These are phyloP conservation scores for Knufia petricola DNA, from an alignment of 2,329 filamentous ascomycete genomes.

Conservation along the genomic window DNA sequence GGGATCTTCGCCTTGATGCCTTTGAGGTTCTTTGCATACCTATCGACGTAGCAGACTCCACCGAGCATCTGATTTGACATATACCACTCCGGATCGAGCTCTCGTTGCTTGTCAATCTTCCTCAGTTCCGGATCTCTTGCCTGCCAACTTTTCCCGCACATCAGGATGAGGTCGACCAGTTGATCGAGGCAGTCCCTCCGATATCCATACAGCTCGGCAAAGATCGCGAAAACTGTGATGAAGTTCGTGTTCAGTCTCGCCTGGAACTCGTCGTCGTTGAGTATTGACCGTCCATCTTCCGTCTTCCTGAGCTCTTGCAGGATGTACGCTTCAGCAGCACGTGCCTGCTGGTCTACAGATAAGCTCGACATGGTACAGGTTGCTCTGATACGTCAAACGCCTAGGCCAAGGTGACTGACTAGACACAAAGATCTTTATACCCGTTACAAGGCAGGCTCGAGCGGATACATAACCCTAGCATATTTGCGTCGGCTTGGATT, in stretches of 20 bases:
- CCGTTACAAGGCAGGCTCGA: too few species aligned
- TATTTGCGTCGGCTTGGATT: background rate
- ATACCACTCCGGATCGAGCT: conserved; percentile 21
- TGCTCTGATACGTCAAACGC: too few species aligned
- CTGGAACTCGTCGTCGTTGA: conserved; percentile 17
- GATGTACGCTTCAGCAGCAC: conserved; percentile 20
- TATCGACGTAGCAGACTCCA: conserved; percentile 21
- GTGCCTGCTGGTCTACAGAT: conserved; percentile 20
- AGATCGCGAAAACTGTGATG: conserved; percentile 21
- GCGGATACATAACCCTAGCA: too few species aligned
- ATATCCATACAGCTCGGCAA: conserved; percentile 21
- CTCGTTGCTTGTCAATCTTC: conserved; percentile 16
- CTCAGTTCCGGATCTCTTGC: conserved; percentile 14
- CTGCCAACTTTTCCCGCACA: conserved; percentile 20
- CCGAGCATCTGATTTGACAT: conserved; percentile 21
- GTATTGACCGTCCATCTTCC: conserved; percentile 13
- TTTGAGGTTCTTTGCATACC: conserved; percentile 17
- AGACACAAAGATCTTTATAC: too few species aligned
- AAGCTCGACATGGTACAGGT: conserved; percentile 9
- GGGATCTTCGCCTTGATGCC: conserved; percentile 19
- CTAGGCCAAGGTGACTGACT: too few species aligned
- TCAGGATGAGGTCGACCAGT: conserved; percentile 18
- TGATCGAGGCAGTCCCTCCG: conserved; percentile 20
- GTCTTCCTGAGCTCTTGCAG: conserved; percentile 18
- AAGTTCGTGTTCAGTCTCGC: conserved; percentile 19